A percentile compares a stretch with the other conserved stretches of the same genome.
Conservation (phyloP, 140 eudicot species). For the Flaveria floridana region DNA sequence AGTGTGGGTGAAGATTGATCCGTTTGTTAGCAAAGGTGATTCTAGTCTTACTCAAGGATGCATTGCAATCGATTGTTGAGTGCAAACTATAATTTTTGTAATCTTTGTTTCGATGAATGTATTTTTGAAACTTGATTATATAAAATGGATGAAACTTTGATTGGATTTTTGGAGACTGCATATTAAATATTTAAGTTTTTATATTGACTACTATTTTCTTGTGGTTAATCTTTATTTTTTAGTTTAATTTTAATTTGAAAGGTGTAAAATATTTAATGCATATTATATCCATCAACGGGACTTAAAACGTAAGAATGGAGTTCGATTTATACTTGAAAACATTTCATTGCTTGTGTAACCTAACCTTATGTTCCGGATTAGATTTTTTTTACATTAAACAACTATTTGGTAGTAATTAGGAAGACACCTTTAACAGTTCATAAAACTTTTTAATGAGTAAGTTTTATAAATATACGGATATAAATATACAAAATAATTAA, state of each 20-base stretch:
- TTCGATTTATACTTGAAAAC: not conserved
- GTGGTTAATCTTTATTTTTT: too few species aligned
- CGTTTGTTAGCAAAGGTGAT: conserved; percentile 62
- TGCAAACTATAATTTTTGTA: conserved; percentile 34
- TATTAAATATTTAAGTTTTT: not conserved
- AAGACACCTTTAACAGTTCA: too few species aligned
- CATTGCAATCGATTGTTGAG: conserved; percentile 88
- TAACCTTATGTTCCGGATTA: not conserved
- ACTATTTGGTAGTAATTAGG: too few species aligned
- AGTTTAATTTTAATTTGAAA: too few species aligned
- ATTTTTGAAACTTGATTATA: conserved; percentile 14
- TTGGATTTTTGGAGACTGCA: not conserved
- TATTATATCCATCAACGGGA: not conserved
- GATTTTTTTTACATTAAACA: too few species aligned
- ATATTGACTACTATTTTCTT: conserved; percentile 2
- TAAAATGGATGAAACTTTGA: not conserved
- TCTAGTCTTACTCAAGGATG: conserved; percentile 59
- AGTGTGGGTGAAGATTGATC: conserved; percentile 96
- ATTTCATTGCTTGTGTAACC: not conserved
- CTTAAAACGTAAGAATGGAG: not conserved
- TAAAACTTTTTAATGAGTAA: too few species aligned
- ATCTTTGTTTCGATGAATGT: conserved; percentile 31
- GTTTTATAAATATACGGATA: too few species aligned
- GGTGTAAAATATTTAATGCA: too few species aligned
- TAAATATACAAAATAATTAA: too few species aligned